Base-by-base conservation (phyloP, 2,329 filamentous ascomycete species). In the Fusarium scirpi region DNA sequence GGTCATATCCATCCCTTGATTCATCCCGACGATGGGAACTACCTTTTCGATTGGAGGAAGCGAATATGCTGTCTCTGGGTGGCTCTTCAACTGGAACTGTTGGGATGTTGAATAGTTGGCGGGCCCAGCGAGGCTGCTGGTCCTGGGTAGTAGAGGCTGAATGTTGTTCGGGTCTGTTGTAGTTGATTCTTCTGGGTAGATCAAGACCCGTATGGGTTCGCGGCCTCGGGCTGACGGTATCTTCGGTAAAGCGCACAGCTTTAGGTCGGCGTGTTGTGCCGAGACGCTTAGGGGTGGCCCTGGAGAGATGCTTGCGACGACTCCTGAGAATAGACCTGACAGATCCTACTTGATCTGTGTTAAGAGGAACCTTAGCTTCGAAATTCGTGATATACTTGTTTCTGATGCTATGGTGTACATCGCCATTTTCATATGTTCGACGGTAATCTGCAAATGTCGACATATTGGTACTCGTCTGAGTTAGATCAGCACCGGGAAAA, bases 311-410 rank as follows among this genome's bases (percentile, higher is more conserved):
- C 30, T 67, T 74, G 20, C 66, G 70, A 54, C 74, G 74, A 45
- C 72, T 73, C 38, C 69, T 76, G n/a, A 79, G 69, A 34, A 79
- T 78, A 4, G 78, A 77, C 29, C 51, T 67, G n/a, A 78, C 52
- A 46, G 66, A 68, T 20, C 58, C 61, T 30, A 63, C 49, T n/a
- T 77, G 70, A 27, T 48, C 59, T 13, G 45, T 55, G 20, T 46
- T 69, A 16, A 72, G 64, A 15, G 72, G 72, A 30, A 47, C 43
- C 46, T 76, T 73, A 24, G 67, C 62, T 38, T 58, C 52, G 43
- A 77, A 73, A 13, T 74, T 62, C 22, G 59, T 65, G 29, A 74
- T 60, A 20, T 76, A 73, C 8, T 56, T 65, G 15, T 57, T 44
- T 32, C 73, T 67, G 32, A 76, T 72, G 13, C 34, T 29, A n/a